Conservation (phyloP, 345 rosid species). For the Brassica juncea region DNA sequence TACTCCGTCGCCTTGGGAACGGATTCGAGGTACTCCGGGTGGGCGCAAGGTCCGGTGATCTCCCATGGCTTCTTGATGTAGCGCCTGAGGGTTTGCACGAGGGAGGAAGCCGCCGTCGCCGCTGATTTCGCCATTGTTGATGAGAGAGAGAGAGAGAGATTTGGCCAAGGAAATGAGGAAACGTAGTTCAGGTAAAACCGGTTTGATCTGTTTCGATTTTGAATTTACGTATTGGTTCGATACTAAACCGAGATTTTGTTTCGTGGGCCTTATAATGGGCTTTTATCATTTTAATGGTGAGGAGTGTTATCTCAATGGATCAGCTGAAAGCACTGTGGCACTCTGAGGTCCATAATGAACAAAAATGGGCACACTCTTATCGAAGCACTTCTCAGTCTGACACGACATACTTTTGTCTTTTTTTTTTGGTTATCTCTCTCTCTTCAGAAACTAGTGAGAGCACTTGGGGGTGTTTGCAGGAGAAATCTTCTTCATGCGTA, state of each 20-base stretch:
- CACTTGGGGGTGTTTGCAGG: conserved; percentile 78
- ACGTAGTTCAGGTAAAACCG: background rate
- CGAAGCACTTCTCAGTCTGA: background rate
- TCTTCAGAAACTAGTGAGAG: conserved; percentile 68
- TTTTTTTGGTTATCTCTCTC: background rate
- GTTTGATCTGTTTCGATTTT: background rate
- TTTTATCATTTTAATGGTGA: conserved; percentile 48
- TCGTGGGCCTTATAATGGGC: background rate
- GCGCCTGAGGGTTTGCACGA: conserved; percentile 62
- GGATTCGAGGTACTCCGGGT: conserved; percentile 73
- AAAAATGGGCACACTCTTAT: conserved; percentile 57
- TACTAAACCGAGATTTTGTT: background rate
- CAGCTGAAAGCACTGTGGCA: conserved; percentile 59
- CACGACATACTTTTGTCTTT: background rate
- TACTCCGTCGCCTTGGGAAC: conserved; percentile 68
- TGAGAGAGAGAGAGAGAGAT: conserved; percentile 39
- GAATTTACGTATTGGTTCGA: background rate
- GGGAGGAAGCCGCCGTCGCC: conserved; percentile 48
- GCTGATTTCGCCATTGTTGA: conserved; percentile 71
- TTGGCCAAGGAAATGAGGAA: conserved; percentile 3
- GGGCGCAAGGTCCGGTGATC: conserved; percentile 85
- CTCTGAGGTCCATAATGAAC: conserved; percentile 72
- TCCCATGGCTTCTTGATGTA: conserved; percentile 96
- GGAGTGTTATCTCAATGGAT: conserved; percentile 46
- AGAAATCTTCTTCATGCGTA: conserved; percentile 78